These are phyloP conservation scores for Citrus australasica DNA, from an alignment of 345 rosid species.

Conservation along the genomic window DNA sequence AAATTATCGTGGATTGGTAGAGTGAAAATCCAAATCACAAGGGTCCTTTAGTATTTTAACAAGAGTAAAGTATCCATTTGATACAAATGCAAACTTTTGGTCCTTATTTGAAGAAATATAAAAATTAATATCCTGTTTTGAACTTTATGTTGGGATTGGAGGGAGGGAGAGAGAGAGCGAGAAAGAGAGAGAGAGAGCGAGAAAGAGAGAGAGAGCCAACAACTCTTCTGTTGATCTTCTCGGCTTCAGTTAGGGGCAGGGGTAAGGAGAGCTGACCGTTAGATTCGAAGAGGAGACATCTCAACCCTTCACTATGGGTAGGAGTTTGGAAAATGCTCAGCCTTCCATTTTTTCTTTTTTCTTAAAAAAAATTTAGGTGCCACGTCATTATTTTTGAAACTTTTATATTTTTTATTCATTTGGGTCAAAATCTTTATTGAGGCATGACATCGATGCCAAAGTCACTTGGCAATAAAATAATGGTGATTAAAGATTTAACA, in stretches of 20 bases:
- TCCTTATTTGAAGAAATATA: too few species aligned
- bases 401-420: neutral
- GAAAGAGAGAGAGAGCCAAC: conserved; percentile 18
- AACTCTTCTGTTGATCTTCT: conserved; percentile 26
- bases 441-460: neutral
- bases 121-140: neutral
- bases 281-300: conserved; percentile 27
- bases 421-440: neutral
- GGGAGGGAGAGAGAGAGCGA: neutral
- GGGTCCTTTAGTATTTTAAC: neutral
- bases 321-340: conserved; percentile 21
- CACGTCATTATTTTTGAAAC: neutral
- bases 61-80: neutral
- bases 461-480: neutral
- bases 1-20: too few species aligned
- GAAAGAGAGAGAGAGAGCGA: neutral
- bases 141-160: neutral
- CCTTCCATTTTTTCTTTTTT: conserved; percentile 24
- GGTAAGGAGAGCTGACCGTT: conserved; percentile 35
- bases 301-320: conserved; percentile 33
- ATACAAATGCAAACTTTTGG: neutral
- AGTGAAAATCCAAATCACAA: neutral
- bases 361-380: neutral
- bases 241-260: conserved; percentile 34
- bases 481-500: neutral